These are phyloP conservation scores for Pythium folliculosum DNA, from an alignment of 352 stramenopile genomes.

Conservation along the genomic window DNA sequence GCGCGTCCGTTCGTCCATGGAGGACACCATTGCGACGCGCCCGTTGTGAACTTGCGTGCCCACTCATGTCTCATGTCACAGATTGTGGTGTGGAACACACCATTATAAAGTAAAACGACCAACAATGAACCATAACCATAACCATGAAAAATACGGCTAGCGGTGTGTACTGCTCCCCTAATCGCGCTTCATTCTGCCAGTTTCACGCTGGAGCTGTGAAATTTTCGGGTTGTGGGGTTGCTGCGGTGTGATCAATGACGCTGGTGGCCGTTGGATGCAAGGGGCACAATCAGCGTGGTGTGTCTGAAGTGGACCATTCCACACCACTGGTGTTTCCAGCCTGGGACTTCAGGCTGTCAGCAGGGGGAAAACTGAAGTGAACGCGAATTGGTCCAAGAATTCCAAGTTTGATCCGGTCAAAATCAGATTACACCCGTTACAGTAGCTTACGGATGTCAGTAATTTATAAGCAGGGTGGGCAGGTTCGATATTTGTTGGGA, in stretches of 20 bases:
- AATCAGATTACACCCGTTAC: background rate
- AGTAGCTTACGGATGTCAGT: background rate
- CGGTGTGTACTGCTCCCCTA: conserved; percentile 17
- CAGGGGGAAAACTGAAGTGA: too few relatives aligned
- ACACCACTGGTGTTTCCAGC: background rate
- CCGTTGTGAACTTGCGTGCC: background rate
- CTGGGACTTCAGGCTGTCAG: too few relatives aligned
- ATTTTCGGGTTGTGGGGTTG: background rate
- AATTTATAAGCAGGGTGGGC: background rate
- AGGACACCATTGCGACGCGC: background rate
- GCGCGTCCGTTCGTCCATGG: too few relatives aligned
- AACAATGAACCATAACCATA: too few relatives aligned
- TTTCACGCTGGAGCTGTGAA: background rate
- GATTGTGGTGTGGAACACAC: conserved; percentile 6
- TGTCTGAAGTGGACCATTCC: background rate
- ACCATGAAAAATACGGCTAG: conserved; percentile 10
- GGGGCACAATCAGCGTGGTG: background rate
- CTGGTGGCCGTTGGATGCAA: background rate
- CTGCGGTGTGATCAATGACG: background rate
- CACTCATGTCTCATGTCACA: conserved; percentile 16
- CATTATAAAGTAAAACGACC: background rate
- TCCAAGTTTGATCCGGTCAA: background rate
- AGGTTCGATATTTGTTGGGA: background rate
- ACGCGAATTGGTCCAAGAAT: background rate
- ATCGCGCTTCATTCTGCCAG: conserved; percentile 9